Percentiles rank a stretch among this genome's conserved stretches.
Conservation (phyloP, 2,329 filamentous ascomycete species). For the Fusarium udum region DNA sequence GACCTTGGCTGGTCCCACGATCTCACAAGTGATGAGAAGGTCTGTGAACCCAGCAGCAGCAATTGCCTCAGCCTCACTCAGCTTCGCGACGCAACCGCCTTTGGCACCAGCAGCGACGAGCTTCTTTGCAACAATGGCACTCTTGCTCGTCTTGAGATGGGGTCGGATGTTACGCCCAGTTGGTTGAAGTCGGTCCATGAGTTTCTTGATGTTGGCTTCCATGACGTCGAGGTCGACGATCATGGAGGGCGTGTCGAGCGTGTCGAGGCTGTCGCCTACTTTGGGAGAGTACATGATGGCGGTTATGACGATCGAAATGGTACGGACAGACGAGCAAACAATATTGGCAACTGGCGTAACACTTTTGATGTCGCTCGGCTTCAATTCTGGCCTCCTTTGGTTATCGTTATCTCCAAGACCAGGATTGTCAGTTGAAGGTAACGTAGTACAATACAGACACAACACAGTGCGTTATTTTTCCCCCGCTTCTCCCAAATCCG, state of each 20-base stretch:
- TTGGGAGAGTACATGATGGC: constrained; percentile 14
- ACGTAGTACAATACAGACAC: background rate
- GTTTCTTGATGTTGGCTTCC: constrained; percentile 60
- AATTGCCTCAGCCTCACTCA: constrained; percentile 32
- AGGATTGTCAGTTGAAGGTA: background rate
- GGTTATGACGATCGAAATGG: background rate
- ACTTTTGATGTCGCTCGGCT: background rate
- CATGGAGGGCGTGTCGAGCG: constrained; percentile 65
- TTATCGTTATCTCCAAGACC: background rate
- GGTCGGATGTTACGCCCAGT: constrained; percentile 45
- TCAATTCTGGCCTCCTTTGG: background rate
- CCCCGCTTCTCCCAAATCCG: background rate
- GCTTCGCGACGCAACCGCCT: constrained; percentile 29
- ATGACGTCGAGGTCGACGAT: constrained; percentile 62
- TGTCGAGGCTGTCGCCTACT: constrained; percentile 14
- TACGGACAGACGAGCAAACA: background rate
- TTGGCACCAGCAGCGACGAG: constrained; percentile 30
- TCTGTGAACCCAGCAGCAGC: constrained; percentile 26
- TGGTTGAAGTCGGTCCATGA: constrained; percentile 56
- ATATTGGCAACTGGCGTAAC: background rate
- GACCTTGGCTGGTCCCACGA: constrained; percentile 21
- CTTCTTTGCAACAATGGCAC: constrained; percentile 12
- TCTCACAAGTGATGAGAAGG: constrained; percentile 35
- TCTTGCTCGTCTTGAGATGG: constrained; percentile 34
- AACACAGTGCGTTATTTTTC: constrained; percentile 12